A percentile compares a stretch with the other conserved stretches of the same genome.
Conservation (phyloP, 441 rosid genomes). For the Pelargonium fulgidum region DNA sequence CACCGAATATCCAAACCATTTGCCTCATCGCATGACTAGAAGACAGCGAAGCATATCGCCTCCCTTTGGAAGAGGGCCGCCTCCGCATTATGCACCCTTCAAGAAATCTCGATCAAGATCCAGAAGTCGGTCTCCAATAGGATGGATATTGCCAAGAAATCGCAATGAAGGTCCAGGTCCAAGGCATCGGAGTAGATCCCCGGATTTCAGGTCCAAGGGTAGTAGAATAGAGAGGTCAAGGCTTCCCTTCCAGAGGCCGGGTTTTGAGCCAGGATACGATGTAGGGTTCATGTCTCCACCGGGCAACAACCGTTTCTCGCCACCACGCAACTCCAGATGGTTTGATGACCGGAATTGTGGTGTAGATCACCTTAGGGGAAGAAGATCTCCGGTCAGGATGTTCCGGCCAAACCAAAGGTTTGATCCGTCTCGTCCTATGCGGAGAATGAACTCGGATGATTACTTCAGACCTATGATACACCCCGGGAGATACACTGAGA, state of each 20-base stretch:
- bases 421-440: constrained; percentile 26
- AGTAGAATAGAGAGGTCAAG: constrained; percentile 36
- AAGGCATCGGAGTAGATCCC: constrained; percentile 37
- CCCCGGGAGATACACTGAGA: constrained; percentile 26
- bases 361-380: constrained; percentile 31
- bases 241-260: constrained; percentile 34
- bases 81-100: constrained; percentile 21
- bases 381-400: constrained; percentile 34
- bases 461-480: constrained; percentile 27
- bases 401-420: constrained; percentile 31
- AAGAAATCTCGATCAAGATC: constrained; percentile 41
- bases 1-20: constrained; percentile 23
- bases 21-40: constrained; percentile 26
- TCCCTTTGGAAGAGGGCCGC: constrained; percentile 23
- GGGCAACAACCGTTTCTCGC: constrained; percentile 18
- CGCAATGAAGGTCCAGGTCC: constrained; percentile 28
- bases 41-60: constrained; percentile 48
- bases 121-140: constrained; percentile 42
- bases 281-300: constrained; percentile 24
- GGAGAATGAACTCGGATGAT: constrained; percentile 26
- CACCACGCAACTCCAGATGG: constrained; percentile 27
- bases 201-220: constrained; percentile 32
- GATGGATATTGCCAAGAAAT: constrained; percentile 30
- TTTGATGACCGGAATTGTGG: constrained; percentile 34
- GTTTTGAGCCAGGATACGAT: constrained; percentile 30